Base-by-base conservation (phyloP, 1,284 basidiomycete species). In the Termitomyces sp. region DNA sequence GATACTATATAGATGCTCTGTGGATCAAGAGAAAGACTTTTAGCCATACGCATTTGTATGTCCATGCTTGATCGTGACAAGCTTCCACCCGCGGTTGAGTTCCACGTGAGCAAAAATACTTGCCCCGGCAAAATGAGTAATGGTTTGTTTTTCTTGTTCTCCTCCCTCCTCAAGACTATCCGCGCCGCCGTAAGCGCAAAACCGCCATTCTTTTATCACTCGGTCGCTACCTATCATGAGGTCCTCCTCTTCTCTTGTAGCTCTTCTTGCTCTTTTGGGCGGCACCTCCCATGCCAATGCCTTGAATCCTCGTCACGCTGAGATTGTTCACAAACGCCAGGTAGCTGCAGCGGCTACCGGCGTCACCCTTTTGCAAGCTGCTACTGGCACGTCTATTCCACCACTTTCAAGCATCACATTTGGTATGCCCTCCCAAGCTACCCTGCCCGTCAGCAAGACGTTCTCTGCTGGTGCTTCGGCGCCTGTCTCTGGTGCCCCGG, bases 351-450 rank as follows among this genome's bases (percentile, higher is more conserved):
- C 70, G 2, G 69, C 67, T 5, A 61, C 70, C n/a, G 62, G 62
- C 13, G 65, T 83, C 40, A 58, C 58, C 15, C 45, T 64, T 26
- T 36, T 62, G 2, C 61, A 65, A 34, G 63, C 69, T 9, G 62
- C 70, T 13, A 70, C 71, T 8, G 69, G 66, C 8, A 65, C 72
- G 13, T 59, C 59, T 17, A 63, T 83, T 38, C 83, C 84, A 38
- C 76, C 83, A 5, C 70, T 91, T 47, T 77, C 74, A n/a, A 73
- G 73, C 50, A 82, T 92, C 58, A 86, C 80, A 2, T 80, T 81
- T 33, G 86, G 84, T 55, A 90, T 89, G 79, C 71, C 87, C 0
- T 72, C 80, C 5, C 76, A 77, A 15, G 58, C 80, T 2, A 80
- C 83, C 0, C 70, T 76, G 2, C 64, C 81, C 2, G 71, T 80